Percentiles rank a stretch among this genome's conserved stretches.
Conservation (phyloP, 2,329 filamentous ascomycete genomes). For the Fusarium cicatricum region DNA sequence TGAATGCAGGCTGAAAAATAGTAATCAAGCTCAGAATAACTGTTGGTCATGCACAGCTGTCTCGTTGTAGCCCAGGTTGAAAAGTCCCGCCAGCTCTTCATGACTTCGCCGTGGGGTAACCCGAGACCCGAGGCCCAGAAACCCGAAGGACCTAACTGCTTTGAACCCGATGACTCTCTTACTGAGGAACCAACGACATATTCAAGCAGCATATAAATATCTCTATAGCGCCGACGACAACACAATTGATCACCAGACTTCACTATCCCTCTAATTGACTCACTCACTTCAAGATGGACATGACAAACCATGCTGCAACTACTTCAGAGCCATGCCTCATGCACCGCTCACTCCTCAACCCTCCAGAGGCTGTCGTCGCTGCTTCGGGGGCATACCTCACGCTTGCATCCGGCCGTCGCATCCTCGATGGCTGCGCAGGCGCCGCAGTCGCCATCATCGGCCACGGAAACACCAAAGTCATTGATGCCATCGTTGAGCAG, state of each 20-base stretch:
- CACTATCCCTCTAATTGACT: too few species aligned
- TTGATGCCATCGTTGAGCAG: slow-evolving; percentile 66
- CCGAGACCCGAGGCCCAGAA: neutral
- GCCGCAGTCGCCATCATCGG: slow-evolving; percentile 68
- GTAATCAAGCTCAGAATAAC: too few species aligned
- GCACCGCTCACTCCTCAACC: slow-evolving; percentile 46
- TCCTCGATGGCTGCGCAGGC: slow-evolving; percentile 78
- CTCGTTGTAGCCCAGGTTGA: too few species aligned
- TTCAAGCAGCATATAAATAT: too few species aligned
- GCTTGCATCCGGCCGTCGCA: slow-evolving; percentile 43
- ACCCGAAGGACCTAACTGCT: neutral
- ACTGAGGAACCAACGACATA: too few species aligned
- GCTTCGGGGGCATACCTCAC: slow-evolving; percentile 51
- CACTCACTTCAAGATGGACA: too few species aligned
- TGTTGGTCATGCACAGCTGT: too few species aligned
- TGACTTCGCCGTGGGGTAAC: too few species aligned
- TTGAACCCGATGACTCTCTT: neutral
- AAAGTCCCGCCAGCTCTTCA: too few species aligned
- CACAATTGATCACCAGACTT: too few species aligned
- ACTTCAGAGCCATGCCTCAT: slow-evolving; percentile 38
- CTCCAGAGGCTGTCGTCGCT: slow-evolving; percentile 50
- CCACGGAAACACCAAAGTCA: slow-evolving; percentile 68
- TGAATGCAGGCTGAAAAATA: neutral
- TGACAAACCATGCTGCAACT: neutral
- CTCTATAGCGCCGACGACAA: too few species aligned